A percentile compares a stretch with the other conserved stretches of the same genome.
phyloP scores from a whole-genome alignment of 768 basidiomycete species.

The Austroboletus eburneus region DNA sequence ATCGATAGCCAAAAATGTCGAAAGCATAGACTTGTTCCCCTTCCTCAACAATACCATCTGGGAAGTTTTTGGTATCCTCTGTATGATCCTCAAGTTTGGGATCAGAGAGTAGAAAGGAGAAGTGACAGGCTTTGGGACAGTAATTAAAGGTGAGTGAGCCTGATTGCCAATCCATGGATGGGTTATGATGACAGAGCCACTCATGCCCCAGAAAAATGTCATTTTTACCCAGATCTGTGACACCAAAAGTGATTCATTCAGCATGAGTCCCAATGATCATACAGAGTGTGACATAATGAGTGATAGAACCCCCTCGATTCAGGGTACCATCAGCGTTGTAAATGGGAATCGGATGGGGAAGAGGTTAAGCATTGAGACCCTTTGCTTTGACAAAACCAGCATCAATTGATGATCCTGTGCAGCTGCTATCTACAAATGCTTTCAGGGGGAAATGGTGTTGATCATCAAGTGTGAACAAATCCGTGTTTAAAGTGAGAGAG shows the following conservation, averaged over 20 bases:
- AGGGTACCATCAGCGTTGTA: neutral
- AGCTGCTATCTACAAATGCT: conserved; percentile 18
- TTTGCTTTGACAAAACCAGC: conserved; percentile 5
- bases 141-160: neutral
- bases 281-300: conserved; percentile 1
- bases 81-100: neutral
- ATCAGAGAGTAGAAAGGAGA: neutral
- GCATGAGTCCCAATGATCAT: neutral
- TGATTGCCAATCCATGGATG: neutral
- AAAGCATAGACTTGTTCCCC: neutral
- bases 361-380: neutral
- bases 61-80: neutral
- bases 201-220: conserved; percentile 11
- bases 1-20: neutral
- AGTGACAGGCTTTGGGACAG: neutral
- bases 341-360: conserved; percentile 12
- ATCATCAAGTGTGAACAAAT: conserved; percentile 2
- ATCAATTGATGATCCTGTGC: conserved; percentile 21
- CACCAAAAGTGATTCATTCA: neutral
- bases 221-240: neutral
- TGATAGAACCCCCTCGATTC: conserved; percentile 12
- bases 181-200: neutral
- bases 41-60: neutral
- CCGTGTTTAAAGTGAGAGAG: neutral
- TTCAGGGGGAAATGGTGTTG: neutral